phyloP scores from a whole-genome alignment of 1,139 yeast species.

The Protomyces arabidopsidicola region DNA sequence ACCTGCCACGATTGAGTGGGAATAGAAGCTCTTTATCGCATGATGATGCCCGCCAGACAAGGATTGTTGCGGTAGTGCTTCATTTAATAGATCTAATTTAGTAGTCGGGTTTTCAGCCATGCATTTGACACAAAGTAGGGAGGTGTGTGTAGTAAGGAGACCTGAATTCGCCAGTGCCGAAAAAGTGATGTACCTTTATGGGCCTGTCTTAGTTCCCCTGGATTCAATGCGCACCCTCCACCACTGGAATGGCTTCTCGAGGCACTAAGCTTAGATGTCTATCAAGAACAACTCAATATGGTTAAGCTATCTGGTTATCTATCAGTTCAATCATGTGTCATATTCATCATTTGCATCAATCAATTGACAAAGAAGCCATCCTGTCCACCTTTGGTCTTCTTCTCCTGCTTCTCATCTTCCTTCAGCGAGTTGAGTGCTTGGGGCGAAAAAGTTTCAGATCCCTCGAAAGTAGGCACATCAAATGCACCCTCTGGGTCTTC shows the following conservation, averaged over 20 bases:
- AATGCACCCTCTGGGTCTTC: constrained; percentile 32
- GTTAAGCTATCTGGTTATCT: neutral
- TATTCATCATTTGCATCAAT: neutral
- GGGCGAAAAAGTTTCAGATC: neutral
- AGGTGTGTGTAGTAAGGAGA: too few relatives aligned
- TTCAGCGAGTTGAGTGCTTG: neutral
- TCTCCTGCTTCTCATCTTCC: neutral
- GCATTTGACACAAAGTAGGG: neutral
- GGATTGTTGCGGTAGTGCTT: neutral
- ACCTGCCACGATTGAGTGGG: constrained; percentile 99
- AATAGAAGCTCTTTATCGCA: constrained; percentile 45
- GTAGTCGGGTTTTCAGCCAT: neutral
- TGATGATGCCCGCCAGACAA: neutral
- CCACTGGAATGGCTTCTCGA: too few relatives aligned
- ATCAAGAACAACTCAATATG: neutral
- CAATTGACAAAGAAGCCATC: constrained; percentile 1
- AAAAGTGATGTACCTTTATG: too few relatives aligned
- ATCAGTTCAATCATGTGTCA: neutral
- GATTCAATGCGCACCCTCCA: too few relatives aligned
- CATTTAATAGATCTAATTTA: neutral
- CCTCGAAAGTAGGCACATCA: constrained; percentile 31
- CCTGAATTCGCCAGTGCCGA: too few relatives aligned
- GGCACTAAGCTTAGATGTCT: neutral
- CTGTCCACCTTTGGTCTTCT: neutral
- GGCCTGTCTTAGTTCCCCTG: too few relatives aligned